Evolutionary conservation across 2,329 filamentous ascomycete species (phyloP), one percentile per base, ranked within the genome.

Genomic region (Scedosporium apiospermum): DNA sequence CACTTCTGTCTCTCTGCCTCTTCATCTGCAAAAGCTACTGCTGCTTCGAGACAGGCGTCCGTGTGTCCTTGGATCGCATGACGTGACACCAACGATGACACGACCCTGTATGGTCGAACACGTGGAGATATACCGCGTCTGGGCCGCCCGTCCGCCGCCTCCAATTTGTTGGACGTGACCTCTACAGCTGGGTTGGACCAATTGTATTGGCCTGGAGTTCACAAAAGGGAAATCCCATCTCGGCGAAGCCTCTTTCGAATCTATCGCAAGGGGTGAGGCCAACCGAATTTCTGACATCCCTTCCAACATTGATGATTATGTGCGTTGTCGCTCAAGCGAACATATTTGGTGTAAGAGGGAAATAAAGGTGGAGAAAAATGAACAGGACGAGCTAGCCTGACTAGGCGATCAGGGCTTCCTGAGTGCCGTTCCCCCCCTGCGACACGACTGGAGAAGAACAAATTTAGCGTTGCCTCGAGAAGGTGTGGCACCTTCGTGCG

Each of bases 381-480:
- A 41, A 38, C 10, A 38, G 34, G 9, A 12, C 10, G 3, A 34
- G 26, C 42, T 34, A 49, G 9, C 44, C 44, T 18, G n/a, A 21
- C 16, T 9, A 21, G 18, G 44, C 18, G 44, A 49, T 21, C n/a
- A 49, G 51, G 23, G 23, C 51, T 14, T 18, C 51, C 1, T n/a
- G 59, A 57, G 26, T 61, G 60, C 60, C 60, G 49, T 61, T 18
- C 46, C 26, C 42, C 60, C 49, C 23, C 21, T 21, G 10, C 49
- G 16, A 41, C 27, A 27, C 42, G 23, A 61, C 59, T 61, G 44
- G 44, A 61, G 59, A 44, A 61, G 59, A 51, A 41, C 23, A 41
- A 30, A 61, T 51, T 61, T 61, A 61, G 59, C 59, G 59, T 61
- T 44, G 23, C 44, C 44, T 61, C 26, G 51, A 53, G 34, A 27